Conservation (phyloP, 129 eudicot species). For the Silybum marianum region DNA sequence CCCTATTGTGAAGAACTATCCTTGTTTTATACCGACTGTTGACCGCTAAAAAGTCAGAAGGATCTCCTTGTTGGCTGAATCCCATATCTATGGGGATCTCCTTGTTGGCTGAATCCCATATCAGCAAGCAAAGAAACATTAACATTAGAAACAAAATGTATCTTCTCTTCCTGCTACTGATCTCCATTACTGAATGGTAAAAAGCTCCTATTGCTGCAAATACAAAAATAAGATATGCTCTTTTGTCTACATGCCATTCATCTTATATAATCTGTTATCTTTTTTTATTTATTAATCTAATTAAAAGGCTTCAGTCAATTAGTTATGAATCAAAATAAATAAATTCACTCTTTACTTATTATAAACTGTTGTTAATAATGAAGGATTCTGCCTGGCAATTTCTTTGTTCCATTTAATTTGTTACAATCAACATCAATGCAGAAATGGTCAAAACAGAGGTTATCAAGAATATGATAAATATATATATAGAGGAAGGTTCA, state of each 20-base stretch:
- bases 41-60: too few relatives aligned
- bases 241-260: background rate
- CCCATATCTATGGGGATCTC: slow-evolving; percentile 30
- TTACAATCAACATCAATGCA: background rate
- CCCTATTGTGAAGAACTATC: background rate
- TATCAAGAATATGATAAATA: background rate
- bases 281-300: background rate
- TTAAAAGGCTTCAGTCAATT: background rate
- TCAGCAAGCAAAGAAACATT: slow-evolving; percentile 7
- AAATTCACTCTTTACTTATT: background rate
- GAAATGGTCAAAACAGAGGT: background rate
- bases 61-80: background rate
- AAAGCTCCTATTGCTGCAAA: too few relatives aligned
- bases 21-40: too few relatives aligned
- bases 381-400: background rate
- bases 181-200: slow-evolving; percentile 9
- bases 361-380: background rate
- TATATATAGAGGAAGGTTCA: too few relatives aligned
- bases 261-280: background rate
- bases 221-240: too few relatives aligned
- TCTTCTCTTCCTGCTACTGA: background rate
- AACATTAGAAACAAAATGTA: background rate
- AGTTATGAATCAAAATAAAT: background rate
- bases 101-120: background rate
- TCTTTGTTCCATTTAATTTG: background rate